Conservation (phyloP, 192 early-diverging fungal species). For the Physocladia obscura region DNA sequence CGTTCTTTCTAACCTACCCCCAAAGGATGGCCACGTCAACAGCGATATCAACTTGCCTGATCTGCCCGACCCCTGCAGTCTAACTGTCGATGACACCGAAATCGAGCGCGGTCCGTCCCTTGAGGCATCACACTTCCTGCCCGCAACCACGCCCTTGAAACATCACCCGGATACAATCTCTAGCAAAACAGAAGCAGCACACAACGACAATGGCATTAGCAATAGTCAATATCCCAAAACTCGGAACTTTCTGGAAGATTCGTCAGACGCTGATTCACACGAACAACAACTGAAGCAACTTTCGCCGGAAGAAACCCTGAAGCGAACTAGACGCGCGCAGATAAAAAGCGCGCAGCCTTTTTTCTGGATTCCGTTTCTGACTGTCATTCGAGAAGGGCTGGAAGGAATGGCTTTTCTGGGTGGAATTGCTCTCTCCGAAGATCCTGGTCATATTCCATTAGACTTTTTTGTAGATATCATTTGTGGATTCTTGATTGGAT, state of each 20-base stretch:
- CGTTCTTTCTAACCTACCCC: not conserved
- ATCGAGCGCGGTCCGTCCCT: too few species aligned
- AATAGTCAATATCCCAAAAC: not conserved
- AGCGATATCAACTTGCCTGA: not conserved
- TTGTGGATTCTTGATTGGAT: slow-evolving; percentile 69
- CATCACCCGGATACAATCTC: not conserved
- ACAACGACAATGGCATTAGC: not conserved
- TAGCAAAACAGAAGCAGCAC: not conserved
- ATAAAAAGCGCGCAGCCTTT: slow-evolving; percentile 36
- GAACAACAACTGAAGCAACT: not conserved
- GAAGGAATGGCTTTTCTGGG: slow-evolving; percentile 87
- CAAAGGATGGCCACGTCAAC: too few species aligned
- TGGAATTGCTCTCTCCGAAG: slow-evolving; percentile 65
- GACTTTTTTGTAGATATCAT: slow-evolving; percentile 71
- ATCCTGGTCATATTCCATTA: slow-evolving; percentile 74
- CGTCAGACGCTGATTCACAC: not conserved
- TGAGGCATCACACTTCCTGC: too few species aligned
- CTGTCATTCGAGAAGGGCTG: slow-evolving; percentile 82
- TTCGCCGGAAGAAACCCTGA: not conserved
- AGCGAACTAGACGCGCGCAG: not conserved
- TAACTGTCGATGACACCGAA: too few species aligned
- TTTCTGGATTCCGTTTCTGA: slow-evolving; percentile 83
- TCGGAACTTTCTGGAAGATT: not conserved
- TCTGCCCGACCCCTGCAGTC: too few species aligned
- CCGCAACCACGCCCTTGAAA: too few species aligned